Conservation (phyloP, 2,329 filamentous ascomycete genomes). For the Phoma sp. region DNA sequence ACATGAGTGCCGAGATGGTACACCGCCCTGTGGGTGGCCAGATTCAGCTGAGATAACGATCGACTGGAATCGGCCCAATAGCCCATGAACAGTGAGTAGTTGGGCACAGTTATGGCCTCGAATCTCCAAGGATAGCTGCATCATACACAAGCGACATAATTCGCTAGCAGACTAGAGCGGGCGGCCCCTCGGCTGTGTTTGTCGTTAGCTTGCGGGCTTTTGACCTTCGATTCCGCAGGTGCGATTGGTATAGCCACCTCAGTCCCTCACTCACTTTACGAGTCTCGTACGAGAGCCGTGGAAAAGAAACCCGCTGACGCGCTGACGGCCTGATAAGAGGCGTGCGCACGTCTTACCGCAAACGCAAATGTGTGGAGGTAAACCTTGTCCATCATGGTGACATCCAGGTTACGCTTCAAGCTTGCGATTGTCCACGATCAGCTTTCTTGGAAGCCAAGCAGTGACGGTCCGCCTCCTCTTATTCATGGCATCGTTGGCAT, state of each 20-base stretch:
- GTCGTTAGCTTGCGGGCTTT: not conserved
- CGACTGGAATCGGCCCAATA: not conserved
- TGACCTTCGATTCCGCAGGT: not conserved
- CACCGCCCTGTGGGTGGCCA: not conserved
- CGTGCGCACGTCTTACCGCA: not conserved
- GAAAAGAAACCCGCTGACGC: not conserved
- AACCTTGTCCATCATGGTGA: slow-evolving; percentile 7
- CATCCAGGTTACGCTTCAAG: not conserved
- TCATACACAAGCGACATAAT: not conserved
- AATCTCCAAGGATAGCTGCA: not conserved
- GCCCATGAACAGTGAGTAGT: not conserved
- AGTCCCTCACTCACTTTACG: not conserved
- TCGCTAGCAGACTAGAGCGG: not conserved
- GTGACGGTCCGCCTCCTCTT: not conserved
- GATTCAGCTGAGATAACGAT: not conserved
- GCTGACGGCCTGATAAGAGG: not conserved
- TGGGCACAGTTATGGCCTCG: not conserved
- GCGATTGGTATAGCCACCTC: not conserved
- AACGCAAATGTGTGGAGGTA: not conserved
- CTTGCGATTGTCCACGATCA: not conserved
- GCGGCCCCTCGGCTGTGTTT: not conserved
- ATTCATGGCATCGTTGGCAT: not conserved
- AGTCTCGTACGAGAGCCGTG: not conserved
- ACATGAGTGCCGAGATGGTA: not conserved
- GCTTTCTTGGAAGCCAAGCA: not conserved